These are phyloP conservation scores for Thymus mandschuricus DNA, from an alignment of 257 asterid genomes.

Conservation along the genomic window DNA sequence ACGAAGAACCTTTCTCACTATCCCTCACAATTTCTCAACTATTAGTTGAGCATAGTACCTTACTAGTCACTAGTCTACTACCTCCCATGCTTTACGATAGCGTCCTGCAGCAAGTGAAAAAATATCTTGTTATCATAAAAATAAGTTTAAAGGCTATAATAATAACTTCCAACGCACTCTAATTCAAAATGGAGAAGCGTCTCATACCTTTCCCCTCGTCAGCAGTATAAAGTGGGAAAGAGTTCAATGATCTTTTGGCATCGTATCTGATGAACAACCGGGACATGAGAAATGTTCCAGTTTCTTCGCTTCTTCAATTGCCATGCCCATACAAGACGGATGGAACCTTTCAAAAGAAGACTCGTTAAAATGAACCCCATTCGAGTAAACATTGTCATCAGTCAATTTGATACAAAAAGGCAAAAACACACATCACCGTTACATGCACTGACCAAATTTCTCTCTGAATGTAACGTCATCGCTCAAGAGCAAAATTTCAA, in stretches of 20 bases:
- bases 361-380: not conserved
- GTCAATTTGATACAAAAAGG: not conserved
- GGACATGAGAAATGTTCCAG: conserved; percentile 77
- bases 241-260: conserved; percentile 61
- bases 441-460: not conserved
- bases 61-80: not conserved
- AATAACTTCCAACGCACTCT: not conserved
- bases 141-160: not conserved
- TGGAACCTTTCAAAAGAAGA: conserved; percentile 66
- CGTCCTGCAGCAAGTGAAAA: not conserved
- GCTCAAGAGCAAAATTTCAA: not conserved
- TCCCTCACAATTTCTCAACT: not conserved
- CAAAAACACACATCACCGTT: not conserved
- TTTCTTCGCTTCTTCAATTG: conserved; percentile 79
- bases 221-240: conserved; percentile 64
- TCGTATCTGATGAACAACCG: conserved; percentile 81
- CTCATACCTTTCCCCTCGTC: conserved; percentile 52
- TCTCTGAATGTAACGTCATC: not conserved
- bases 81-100: not conserved
- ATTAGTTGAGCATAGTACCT: not conserved
- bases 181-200: conserved; percentile 15
- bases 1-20: not conserved
- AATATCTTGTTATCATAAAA: not conserved
- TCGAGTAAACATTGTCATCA: not conserved
- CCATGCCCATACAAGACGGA: conserved; percentile 87